These are phyloP conservation scores for Hortiboletus campestris DNA, from an alignment of 768 basidiomycete species.

Conservation along the genomic window DNA sequence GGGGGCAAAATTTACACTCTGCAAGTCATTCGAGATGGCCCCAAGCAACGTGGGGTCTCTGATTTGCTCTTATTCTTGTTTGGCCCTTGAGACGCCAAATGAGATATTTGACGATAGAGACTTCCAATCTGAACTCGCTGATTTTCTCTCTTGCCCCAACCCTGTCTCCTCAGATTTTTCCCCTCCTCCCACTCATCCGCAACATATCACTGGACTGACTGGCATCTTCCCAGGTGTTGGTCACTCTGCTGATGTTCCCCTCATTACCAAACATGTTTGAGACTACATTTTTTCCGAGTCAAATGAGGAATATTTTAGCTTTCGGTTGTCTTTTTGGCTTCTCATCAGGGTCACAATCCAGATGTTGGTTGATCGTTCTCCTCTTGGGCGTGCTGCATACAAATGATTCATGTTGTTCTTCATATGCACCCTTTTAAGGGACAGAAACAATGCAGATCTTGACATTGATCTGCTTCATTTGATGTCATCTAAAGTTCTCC, in stretches of 20 bases:
- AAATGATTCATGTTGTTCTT: constrained; percentile 48
- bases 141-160: no score
- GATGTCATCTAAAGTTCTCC: constrained; percentile 22
- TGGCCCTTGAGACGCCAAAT: constrained; percentile 34
- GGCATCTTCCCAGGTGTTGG: no score
- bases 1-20: constrained; percentile 20
- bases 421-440: constrained; percentile 24
- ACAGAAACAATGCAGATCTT: constrained; percentile 11
- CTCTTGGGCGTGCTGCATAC: constrained; percentile 30
- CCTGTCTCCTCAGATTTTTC: no score
- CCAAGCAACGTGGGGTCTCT: constrained; percentile 12
- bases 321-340: constrained; percentile 38
- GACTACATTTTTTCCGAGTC: no score
- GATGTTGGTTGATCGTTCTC: constrained; percentile 11
- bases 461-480: constrained; percentile 23
- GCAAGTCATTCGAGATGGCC: constrained; percentile 44
- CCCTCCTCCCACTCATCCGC: no score
- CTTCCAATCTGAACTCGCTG: not conserved
- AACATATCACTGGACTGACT: no score
- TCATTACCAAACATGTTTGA: constrained; percentile 25
- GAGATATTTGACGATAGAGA: not conserved
- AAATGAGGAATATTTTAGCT: no score
- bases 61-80: constrained; percentile 37
- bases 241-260: constrained; percentile 2
- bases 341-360: constrained; percentile 32